Base-by-base conservation (phyloP, 805 yeast genomes). In the Saturnispora hagleri region DNA sequence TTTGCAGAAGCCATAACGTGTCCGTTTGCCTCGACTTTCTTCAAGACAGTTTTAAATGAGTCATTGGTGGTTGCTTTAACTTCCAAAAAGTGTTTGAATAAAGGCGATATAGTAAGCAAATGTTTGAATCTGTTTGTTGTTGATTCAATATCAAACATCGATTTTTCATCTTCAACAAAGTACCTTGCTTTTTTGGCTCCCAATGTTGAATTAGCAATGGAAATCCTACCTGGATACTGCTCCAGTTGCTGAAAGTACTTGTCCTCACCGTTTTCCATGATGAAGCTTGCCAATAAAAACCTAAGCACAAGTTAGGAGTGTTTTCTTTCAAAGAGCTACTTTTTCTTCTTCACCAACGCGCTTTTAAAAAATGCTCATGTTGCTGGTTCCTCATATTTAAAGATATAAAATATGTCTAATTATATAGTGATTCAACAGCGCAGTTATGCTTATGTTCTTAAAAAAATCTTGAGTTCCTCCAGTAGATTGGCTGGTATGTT, bases 71-170 rank as follows among this genome's bases (percentile, higher is more conserved):
- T 72, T 5, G 89, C 86, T 58, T 81, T 82, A 43, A 77, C 73
- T 51, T 79, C 77, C 57, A 85, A 79, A 61, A 85, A 85, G 63
- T 84, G 88, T 53, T 77, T 74, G 67, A 85, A 85, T 48, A 85
- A 68, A 17, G 76, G 77, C 4, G 89, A 82, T 51, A 85, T 67
- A 0, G 86, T 82, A 43, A 85, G 63, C 36, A 85, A 68, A 64
- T 85, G 82, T 57, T 77, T 77, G 69, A 84, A 85, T 58, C 90
- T 70, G 59, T 80, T 77, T 8, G 82, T 79, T 0, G 89, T 83
- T 41, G 76, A 81, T 48, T 75, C 75, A 2, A 77, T 73, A 60
- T 81, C 76, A 61, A 82, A 77, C 26, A 53, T 52, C 36, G 57
- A 55, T 38, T 61, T 64, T 50, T 67, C 63, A 41, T 60, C 57